These are phyloP conservation scores for Anisodus tanguticus DNA, from an alignment of 257 asterid genomes.

Conservation along the genomic window DNA sequence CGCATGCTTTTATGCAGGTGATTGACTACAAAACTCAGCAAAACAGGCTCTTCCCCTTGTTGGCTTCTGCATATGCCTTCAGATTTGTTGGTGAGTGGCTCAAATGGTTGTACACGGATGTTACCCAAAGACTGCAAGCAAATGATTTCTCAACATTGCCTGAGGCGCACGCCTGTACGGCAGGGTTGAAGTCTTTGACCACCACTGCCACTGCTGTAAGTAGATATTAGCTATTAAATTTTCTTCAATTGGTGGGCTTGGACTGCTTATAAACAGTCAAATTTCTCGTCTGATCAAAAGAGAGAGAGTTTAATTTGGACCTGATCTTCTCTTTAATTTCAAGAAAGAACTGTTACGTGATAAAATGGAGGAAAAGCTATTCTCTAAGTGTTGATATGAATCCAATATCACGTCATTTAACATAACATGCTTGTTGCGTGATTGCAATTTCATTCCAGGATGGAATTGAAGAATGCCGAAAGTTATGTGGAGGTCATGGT, in stretches of 20 bases:
- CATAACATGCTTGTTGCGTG: not conserved
- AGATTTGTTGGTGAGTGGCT: conserved; percentile 99
- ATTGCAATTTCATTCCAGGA: conserved; percentile 52
- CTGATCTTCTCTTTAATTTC: not conserved
- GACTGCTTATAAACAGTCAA: not conserved
- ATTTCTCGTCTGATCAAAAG: not conserved
- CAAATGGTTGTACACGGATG: conserved; percentile 88
- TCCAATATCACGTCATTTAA: not conserved
- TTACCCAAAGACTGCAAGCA: conserved; percentile 74
- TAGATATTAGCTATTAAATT: conserved; percentile 24
- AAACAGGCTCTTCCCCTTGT: conserved; percentile 87
- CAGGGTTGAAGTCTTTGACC: conserved; percentile 99
- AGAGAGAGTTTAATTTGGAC: not conserved
- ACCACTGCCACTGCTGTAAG: conserved; percentile 95
- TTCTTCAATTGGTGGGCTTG: not conserved
- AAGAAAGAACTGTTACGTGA: not conserved
- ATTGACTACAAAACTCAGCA: conserved; percentile 97
- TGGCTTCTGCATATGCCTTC: conserved; percentile 97
- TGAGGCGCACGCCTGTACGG: conserved; percentile 98
- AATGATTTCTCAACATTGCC: conserved; percentile 93
- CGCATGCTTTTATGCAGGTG: conserved; percentile 56
- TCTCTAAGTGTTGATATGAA: not conserved
- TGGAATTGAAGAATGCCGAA: conserved; percentile 97
- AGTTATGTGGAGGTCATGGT: conserved; percentile 99
- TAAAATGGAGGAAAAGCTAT: not conserved